A percentile compares a stretch with the other conserved stretches of the same genome.
phyloP scores from a whole-genome alignment of 2,329 filamentous ascomycete genomes.

The Alternaria conjuncta region DNA sequence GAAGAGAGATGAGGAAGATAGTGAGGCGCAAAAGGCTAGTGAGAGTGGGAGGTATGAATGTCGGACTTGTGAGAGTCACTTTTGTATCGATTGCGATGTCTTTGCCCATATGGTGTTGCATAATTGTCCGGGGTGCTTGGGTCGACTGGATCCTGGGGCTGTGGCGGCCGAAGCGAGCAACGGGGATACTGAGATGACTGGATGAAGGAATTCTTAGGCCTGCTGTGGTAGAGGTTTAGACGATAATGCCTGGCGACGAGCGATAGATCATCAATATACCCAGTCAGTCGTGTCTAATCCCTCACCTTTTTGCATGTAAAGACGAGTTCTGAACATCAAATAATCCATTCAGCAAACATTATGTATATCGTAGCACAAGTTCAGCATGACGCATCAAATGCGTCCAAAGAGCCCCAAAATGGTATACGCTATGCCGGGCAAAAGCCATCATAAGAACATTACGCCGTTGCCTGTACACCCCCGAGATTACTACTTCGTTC shows the following conservation, averaged over 20 bases:
- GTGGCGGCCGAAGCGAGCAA: constrained; percentile 13
- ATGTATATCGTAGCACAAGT: constrained; percentile 40
- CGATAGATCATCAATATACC: not conserved
- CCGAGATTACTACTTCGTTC: constrained; percentile 14
- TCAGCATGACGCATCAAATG: constrained; percentile 33
- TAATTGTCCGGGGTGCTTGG: constrained; percentile 90
- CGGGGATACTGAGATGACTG: constrained; percentile 41
- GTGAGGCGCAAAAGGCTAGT: constrained; percentile 61
- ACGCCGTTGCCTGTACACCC: constrained; percentile 32
- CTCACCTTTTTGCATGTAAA: not conserved
- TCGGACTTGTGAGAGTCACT: constrained; percentile 84
- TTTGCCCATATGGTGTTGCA: constrained; percentile 94
- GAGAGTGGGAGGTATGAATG: constrained; percentile 91
- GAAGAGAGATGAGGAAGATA: constrained; percentile 34
- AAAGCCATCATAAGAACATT: constrained; percentile 47
- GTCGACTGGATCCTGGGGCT: constrained; percentile 34
- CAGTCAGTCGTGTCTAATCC: not conserved
- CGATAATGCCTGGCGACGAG: not conserved
- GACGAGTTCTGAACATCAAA: not conserved
- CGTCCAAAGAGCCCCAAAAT: constrained; percentile 40
- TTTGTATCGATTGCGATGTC: constrained; percentile 97
- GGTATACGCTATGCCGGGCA: constrained; percentile 49
- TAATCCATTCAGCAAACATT: constrained; percentile 37
- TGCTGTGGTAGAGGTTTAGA: not conserved
- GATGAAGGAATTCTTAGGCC: constrained; percentile 3